Evolutionary conservation across 805 yeast species (phyloP), one percentile per base, ranked within the genome.

Genomic region (Saccharomyces mikatae): DNA sequence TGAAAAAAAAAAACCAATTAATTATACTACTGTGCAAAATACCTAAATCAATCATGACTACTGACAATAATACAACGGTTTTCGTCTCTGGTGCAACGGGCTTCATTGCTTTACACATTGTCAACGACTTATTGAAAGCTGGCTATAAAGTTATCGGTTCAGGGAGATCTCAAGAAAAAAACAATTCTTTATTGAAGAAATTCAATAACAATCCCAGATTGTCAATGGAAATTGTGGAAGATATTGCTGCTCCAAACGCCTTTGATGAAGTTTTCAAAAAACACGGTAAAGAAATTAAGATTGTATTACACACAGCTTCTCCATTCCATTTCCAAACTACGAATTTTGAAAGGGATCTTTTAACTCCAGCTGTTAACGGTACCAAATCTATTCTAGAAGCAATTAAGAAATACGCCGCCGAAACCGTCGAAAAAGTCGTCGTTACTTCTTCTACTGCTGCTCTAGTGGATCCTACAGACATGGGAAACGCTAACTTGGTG

Each of bases 391-490:
- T 81, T 54, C 68, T 83, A 62, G 63, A 68, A 11, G 75, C 81
- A 1, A 71, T 78, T 51, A 67, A 72, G 58, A 60, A 64, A 30
- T 73, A 68, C 57, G 80, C 76, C 4, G 75, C 78, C 8, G 70
- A 74, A 51, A 53, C 61, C 8, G 75, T 79, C 32, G 72, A 74
- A 51, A 71, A 75, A 48, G 77, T 82, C 32, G 82, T 82, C 17
- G 59, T 80, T 17, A 82, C 87, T 0, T 81, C 84, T 2, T 82
- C 87, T 0, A 72, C 71, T 60, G 84, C 84, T 22, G 80, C 87
- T 0, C 69, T 81, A 32, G 52, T 69, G 22, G 59, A 62, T 47
- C 55, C 58, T 6, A 46, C n/a, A 26, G 56, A 65, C 50, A 54
- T 56, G 2, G 60, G 55, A 9, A 58, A 54, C 8, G 14, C 44